Base-by-base conservation (phyloP, 768 basidiomycete species). In the Pluteus cervinus region DNA sequence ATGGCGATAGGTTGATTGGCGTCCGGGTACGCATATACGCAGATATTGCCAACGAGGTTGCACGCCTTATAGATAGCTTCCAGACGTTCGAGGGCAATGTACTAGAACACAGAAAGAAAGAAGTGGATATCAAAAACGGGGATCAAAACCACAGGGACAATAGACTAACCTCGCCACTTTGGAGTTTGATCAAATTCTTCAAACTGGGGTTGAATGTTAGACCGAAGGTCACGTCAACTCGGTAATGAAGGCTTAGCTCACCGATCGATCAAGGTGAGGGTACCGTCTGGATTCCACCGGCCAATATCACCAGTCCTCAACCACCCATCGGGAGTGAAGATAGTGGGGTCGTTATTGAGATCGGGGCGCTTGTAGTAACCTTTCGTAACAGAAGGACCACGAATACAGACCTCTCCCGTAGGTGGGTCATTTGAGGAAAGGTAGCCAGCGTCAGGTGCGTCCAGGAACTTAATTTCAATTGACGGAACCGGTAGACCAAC, bases 291-390 rank as follows among this genome's bases (percentile, higher is more conserved):
- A 58, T 96, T 94, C 89, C 90, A 97, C 58, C 87, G 86, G 0
- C 90, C 94, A 24, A 98, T 73, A 56, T 98, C 94, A 7, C 94
- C 94, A 0, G 93, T 97, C 53, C 86, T 74, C 55, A 97, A 62
- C 89, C 90, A 98, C 4, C 92, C 93, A 48, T 94, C 92, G 44
- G 75, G 72, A 3, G 89, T 86, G 58, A 94, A 93, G 53, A 90
- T 78, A 9, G 54, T 67, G 51, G 79, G 74, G 62, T 97, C 94
- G 15, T 71, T 63, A 54, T 96, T 93, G 35, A 97, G 68, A 54
- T 99, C 92, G 11, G 79, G 78, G 0, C 90, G 83, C 63, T 93
- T 94, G 69, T 75, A 97, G 67, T 98, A 99, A 1, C 72, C 93
- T 46, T 79, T 75, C 42, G 82, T 87, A 36, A 98, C 84, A 2